These are phyloP conservation scores for Paecilomyces variotii DNA, from an alignment of 2,329 filamentous ascomycete genomes.

Conservation along the genomic window DNA sequence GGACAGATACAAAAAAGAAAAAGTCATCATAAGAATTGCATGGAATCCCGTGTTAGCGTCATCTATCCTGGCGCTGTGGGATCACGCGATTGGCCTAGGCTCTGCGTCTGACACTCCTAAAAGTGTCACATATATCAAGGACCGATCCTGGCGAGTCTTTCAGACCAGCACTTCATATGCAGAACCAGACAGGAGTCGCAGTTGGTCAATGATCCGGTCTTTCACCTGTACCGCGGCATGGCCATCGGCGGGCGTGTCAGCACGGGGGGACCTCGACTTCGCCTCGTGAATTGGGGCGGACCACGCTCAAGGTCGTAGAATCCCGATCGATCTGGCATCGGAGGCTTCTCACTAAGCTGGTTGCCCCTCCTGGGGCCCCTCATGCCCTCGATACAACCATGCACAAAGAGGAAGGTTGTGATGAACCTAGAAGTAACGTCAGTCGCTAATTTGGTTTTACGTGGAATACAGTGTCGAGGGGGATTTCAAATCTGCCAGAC, in stretches of 20 bases:
- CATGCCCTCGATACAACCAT: not conserved
- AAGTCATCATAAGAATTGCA: not conserved
- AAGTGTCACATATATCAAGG: not conserved
- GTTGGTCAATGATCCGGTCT: not conserved
- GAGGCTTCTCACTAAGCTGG: not conserved
- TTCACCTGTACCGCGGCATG: not conserved
- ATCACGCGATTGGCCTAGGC: not conserved
- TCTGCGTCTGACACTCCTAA: not conserved
- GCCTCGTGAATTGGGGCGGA: not conserved
- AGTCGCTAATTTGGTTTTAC: not conserved
- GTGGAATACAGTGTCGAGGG: too few species aligned
- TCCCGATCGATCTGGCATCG: not conserved
- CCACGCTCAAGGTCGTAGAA: not conserved
- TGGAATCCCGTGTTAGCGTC: not conserved
- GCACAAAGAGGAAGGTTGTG: constrained; percentile 3
- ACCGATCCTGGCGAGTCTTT: not conserved
- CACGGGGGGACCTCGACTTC: not conserved
- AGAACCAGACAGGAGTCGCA: not conserved
- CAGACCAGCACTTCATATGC: not conserved
- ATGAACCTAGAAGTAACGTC: not conserved
- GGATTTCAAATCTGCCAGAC: not conserved
- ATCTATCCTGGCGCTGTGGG: not conserved
- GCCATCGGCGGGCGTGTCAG: constrained; percentile 2
- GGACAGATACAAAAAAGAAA: not conserved
- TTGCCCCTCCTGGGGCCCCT: not conserved